phyloP scores from a whole-genome alignment of 495 filamentous ascomycete species.

The Aspergillus bridgeri region DNA sequence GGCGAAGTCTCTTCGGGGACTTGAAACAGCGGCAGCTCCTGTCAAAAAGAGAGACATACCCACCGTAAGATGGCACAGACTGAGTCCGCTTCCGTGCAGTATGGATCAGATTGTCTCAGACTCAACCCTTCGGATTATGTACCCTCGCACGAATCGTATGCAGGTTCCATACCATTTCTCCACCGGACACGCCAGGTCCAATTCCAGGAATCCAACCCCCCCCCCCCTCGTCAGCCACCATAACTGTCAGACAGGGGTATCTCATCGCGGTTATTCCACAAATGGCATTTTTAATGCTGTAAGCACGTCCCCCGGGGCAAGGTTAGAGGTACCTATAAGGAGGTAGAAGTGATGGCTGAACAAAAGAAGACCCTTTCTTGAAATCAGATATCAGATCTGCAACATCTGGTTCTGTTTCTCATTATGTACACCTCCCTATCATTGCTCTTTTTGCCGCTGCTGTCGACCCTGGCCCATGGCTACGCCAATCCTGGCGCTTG shows the following conservation, averaged over 20 bases:
- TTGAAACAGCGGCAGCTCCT: background rate
- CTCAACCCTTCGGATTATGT: background rate
- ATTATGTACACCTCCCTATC: background rate
- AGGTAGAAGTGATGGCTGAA: background rate
- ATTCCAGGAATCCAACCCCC: background rate
- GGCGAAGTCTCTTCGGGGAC: background rate
- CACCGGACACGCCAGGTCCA: background rate
- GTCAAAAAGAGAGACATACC: background rate
- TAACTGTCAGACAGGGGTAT: background rate
- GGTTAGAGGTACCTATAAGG: background rate
- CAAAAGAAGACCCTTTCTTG: background rate
- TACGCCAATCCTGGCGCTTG: constrained; percentile 57
- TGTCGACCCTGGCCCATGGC: constrained; percentile 27
- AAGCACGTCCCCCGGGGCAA: background rate
- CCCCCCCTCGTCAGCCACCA: background rate
- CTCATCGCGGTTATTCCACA: constrained; percentile 6
- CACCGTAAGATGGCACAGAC: background rate
- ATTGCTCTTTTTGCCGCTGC: background rate
- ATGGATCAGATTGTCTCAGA: background rate
- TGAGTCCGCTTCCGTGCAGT: background rate
- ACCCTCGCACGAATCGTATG: background rate
- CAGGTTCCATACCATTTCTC: background rate
- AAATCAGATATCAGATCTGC: background rate
- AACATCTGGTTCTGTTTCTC: background rate
- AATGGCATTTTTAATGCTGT: background rate